Evolutionary conservation across 208 protist species (phyloP), one percentile per base, ranked within the genome.

Genomic region (Crithidia bombi): DNA sequence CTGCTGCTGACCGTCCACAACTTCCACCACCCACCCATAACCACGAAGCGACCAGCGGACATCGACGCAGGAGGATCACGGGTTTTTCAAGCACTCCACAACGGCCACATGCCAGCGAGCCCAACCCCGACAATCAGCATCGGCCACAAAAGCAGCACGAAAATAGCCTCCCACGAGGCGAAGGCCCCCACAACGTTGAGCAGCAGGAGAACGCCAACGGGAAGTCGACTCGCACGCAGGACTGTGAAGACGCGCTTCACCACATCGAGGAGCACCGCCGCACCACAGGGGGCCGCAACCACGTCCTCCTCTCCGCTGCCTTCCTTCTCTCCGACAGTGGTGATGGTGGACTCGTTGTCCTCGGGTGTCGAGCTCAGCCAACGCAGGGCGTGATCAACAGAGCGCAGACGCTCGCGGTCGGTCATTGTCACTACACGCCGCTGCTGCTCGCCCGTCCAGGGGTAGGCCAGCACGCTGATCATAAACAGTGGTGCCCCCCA

Each of bases 361-460:
- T 65, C 44, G 3, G 4, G 3, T 19, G n/a, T 23, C 23, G 33
- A 25, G 59, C 69, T 51, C 15, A 52, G 54, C 69, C 50, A 59
- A 10, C 33, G 46, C 38, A 65, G 44, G 11, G 47, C 44, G 47
- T 44, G 30, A 49, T 63, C 47, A 30, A 56, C 23, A 3, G 30
- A 66, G 25, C 51, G 69, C 17, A 69, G 63, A 10, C 32, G 47
- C 21, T 69, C 63, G 14, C 47, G 50, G 33, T 69, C 63, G 43
- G 47, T 59, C 63, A 41, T 3, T 2, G 63, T 59, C 21, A 69
- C 25, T 3, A 25, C 28, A 0, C 63, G 68, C 2, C 35, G 41
- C 44, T 59, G 56, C 68, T 73, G 68, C 61, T 73, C 68, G 2
- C 21, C 14, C 28, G 68, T 73, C 68, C 57, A 73, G 33, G 68